Conservation (phyloP, 805 yeast genomes). For the Tetrapisispora namnaoensis region DNA sequence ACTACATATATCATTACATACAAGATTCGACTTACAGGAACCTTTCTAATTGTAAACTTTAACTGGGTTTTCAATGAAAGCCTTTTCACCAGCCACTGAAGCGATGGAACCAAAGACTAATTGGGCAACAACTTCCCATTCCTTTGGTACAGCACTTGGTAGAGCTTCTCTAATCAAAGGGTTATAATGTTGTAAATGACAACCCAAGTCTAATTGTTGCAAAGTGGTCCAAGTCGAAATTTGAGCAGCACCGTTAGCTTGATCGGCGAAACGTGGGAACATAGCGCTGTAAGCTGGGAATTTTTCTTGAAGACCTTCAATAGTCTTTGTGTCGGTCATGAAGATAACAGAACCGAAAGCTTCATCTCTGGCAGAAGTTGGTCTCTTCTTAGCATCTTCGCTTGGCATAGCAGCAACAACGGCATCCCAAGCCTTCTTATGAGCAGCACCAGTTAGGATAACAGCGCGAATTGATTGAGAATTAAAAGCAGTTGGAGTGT, state of each 20-base stretch:
- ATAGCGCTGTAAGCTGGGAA: conserved; percentile 36
- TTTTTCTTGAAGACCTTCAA: conserved; percentile 33
- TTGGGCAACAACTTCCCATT: conserved; percentile 41
- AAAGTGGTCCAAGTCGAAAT: conserved; percentile 42
- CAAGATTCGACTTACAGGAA: background rate
- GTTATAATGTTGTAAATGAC: conserved; percentile 45
- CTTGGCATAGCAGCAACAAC: conserved; percentile 28
- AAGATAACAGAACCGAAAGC: conserved; percentile 43
- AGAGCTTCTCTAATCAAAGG: conserved; percentile 34
- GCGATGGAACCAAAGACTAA: conserved; percentile 41
- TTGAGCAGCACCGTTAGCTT: conserved; percentile 42
- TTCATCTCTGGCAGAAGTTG: conserved; percentile 34
- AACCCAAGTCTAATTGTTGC: conserved; percentile 38
- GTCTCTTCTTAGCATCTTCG: conserved; percentile 34
- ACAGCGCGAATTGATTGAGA: conserved; percentile 42
- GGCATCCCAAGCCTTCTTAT: conserved; percentile 37
- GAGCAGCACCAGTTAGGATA: conserved; percentile 37
- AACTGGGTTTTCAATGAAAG: conserved; percentile 35
- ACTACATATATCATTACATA: background rate
- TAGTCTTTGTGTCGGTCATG: conserved; percentile 35
- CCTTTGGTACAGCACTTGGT: conserved; percentile 32
- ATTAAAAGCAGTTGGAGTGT: conserved; percentile 45
- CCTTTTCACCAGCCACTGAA: conserved; percentile 32
- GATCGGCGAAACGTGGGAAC: conserved; percentile 41
- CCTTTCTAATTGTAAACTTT: conserved; percentile 23